Evolutionary conservation across 768 basidiomycete genomes (phyloP).

Genomic region (Rickenella mellea): DNA sequence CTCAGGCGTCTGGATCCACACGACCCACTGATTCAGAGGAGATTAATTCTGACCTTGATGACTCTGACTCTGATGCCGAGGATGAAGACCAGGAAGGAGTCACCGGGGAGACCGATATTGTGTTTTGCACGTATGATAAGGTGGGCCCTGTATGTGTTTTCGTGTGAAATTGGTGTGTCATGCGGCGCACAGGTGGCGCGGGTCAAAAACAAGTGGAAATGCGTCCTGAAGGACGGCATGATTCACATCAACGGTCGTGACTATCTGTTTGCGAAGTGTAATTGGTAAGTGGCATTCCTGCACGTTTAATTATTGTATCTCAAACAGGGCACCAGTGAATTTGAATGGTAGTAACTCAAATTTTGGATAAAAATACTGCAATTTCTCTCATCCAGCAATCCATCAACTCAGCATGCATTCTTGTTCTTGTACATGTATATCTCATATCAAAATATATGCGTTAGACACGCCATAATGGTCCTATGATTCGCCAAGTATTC

Average conservation of each 20-base stretch:
- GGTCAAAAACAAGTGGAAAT: constrained; percentile 99
- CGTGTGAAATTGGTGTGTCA: constrained; percentile 3
- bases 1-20: constrained; percentile 26
- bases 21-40: constrained; percentile 59
- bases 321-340: background rate
- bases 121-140: constrained; percentile 99
- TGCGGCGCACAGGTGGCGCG: constrained; percentile 66
- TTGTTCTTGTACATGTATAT: background rate
- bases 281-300: constrained; percentile 52
- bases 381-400: background rate
- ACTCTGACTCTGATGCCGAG: constrained; percentile 82
- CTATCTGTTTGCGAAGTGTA: constrained; percentile 95
- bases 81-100: constrained; percentile 75
- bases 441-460: too few species aligned
- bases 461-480: too few species aligned
- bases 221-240: constrained; percentile 94
- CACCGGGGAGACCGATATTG: constrained; percentile 76
- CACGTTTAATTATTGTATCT: background rate
- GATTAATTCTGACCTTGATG: constrained; percentile 95
- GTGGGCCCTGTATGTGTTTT: constrained; percentile 29
- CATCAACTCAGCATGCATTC: background rate
- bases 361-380: too few species aligned
- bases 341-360: constrained; percentile 1
- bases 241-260: constrained; percentile 95
- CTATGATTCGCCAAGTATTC: too few species aligned